Percentiles rank a stretch among this genome's conserved stretches.
phyloP scores from a whole-genome alignment of 306 rosid genomes.

The Trichosanthes truncata region DNA sequence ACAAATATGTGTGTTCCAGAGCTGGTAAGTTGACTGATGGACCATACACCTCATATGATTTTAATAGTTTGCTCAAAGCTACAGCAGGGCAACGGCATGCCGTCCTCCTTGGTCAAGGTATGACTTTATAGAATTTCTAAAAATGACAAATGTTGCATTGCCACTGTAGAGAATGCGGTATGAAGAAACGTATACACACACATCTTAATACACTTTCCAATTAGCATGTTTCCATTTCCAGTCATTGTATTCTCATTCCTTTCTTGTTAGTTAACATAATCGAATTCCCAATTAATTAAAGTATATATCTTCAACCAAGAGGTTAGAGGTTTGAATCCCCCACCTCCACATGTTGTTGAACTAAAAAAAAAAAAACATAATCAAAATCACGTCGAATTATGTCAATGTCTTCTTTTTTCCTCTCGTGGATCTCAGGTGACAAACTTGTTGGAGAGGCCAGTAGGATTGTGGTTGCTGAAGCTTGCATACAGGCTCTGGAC shows the following conservation, averaged over 20 bases:
- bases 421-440: conserved; percentile 52
- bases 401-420: background rate
- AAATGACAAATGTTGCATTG: background rate
- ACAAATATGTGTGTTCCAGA: conserved; percentile 29
- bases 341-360: too few relatives aligned
- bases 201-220: background rate
- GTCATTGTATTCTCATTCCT: background rate
- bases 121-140: background rate
- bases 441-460: conserved; percentile 89
- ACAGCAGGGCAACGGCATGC: conserved; percentile 92
- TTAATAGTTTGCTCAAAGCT: conserved; percentile 80
- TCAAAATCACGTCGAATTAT: background rate
- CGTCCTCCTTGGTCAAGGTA: conserved; percentile 89
- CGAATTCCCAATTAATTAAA: background rate
- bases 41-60: conserved; percentile 95
- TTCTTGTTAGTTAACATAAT: background rate
- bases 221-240: background rate
- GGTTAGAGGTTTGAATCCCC: too few relatives aligned
- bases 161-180: background rate
- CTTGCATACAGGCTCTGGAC: conserved; percentile 85
- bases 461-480: conserved; percentile 89
- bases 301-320: too few relatives aligned
- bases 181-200: background rate
- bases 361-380: background rate
- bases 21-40: conserved; percentile 97